Evolutionary conservation across 176 grass and related monocot species (phyloP).

Genomic region (Tillandsia fasciculata): DNA sequence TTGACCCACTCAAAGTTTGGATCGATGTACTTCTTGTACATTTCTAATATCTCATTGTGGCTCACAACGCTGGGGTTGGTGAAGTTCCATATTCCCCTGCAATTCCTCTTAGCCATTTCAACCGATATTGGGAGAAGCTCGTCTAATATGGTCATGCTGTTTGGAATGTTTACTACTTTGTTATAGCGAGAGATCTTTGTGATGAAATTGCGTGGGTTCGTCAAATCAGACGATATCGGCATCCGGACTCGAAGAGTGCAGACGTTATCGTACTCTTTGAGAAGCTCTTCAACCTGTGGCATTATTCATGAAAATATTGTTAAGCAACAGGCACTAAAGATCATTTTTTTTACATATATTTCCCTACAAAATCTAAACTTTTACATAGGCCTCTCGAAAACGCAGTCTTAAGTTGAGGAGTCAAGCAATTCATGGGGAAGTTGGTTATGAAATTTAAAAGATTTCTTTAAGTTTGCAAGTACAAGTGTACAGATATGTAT

Average conservation of each 20-base stretch:
- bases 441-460: no score
- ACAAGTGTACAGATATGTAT: no score
- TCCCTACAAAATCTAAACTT: no score
- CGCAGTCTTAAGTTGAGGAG: no score
- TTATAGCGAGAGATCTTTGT: slow-evolving; percentile 23
- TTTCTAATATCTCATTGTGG: slow-evolving; percentile 33
- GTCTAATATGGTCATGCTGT: slow-evolving; percentile 30
- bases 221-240: slow-evolving; percentile 28
- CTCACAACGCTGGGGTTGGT: slow-evolving; percentile 34
- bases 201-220: slow-evolving; percentile 31
- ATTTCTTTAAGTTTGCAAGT: no score
- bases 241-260: slow-evolving; percentile 31
- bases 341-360: neutral
- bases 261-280: neutral
- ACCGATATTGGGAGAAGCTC: slow-evolving; percentile 31
- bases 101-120: slow-evolving; percentile 26
- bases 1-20: slow-evolving; percentile 20
- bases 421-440: no score
- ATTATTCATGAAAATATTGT: neutral
- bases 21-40: slow-evolving; percentile 33
- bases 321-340: neutral
- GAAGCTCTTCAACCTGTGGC: neutral
- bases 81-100: slow-evolving; percentile 28
- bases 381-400: no score
- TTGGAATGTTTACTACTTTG: slow-evolving; percentile 30